These are phyloP conservation scores for Pseudoturritis turrita DNA, from an alignment of 345 rosid genomes.

Conservation along the genomic window DNA sequence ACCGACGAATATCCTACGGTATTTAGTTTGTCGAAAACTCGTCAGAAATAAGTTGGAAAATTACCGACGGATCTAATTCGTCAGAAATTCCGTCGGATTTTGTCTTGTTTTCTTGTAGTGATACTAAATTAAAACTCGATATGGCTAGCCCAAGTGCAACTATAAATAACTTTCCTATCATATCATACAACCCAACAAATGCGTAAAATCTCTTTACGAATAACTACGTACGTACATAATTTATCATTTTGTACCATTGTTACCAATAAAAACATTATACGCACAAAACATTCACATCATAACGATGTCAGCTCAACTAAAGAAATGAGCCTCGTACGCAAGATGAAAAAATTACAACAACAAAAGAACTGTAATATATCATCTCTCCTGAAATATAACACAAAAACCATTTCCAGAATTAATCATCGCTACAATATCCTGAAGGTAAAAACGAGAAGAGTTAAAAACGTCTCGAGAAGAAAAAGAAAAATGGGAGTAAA, in stretches of 20 bases:
- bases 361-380: slow-evolving; percentile 1
- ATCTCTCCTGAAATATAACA: slow-evolving; percentile 10
- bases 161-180: neutral
- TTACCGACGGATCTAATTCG: no score
- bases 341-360: neutral
- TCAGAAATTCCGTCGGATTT: no score
- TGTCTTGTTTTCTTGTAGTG: no score
- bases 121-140: neutral
- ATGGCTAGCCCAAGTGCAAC: neutral
- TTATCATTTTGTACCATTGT: neutral
- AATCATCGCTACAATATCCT: slow-evolving; percentile 26
- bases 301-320: slow-evolving; percentile 3
- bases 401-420: slow-evolving; percentile 24
- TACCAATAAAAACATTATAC: neutral
- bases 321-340: slow-evolving; percentile 4
- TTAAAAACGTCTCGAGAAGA: neutral
- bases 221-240: neutral
- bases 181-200: neutral
- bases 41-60: no score
- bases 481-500: slow-evolving; percentile 11
- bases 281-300: neutral
- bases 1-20: no score
- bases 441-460: neutral
- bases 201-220: neutral
- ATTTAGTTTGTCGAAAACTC: no score